Base-by-base conservation (phyloP, 2,329 filamentous ascomycete species). In the Huntiella savannae region DNA sequence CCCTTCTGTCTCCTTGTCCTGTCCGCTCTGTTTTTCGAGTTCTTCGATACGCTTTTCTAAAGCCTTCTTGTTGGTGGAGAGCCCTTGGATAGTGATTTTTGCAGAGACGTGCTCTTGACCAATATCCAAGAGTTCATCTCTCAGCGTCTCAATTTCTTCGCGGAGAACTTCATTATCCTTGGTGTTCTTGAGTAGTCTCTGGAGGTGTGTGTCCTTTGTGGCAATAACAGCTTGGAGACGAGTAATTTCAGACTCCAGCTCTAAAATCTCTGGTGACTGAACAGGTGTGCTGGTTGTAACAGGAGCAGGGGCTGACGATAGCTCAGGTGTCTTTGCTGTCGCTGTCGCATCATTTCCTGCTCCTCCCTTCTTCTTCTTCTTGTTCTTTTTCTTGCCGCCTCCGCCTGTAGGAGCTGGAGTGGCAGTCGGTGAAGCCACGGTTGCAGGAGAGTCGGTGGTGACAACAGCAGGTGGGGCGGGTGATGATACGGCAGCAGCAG, bases 41-140 rank as follows among this genome's bases (percentile, higher is more conserved):
- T 75, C 72, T 8, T 67, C 58, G 48, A 92, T 77, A 37, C 62
- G 55, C 19, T 33, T 16, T 28, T 43, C 37, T 4, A 50, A 35
- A 1, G 66, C 73, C 43, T 73, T 65, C 55, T 80, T 67, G 15
- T 93, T 62, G 0, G 70, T 68, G 8, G 64, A 59, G 15, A 50
- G 15, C 46, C 73, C 67, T 62, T 92, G 79, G 53, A 76, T 74
- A 58, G 73, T 77, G 53, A 91, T 77, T 60, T 86, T 88, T 11
- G 82, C 79, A 53, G 83, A 78, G 8, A 93, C 84, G 55, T 88
- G 80, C 50, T 92, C 83, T 54, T 86, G 75, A 7, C 86, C 86
- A 51, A 92, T 76, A 42, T 75, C 69, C 38, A 88, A 63, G 5
- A 96, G 65, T 52, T 87, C 82, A 47, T 93, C 84, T 43, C 80